These are phyloP conservation scores for Mycena citricolor DNA, from an alignment of 1,284 basidiomycete genomes.

Conservation along the genomic window DNA sequence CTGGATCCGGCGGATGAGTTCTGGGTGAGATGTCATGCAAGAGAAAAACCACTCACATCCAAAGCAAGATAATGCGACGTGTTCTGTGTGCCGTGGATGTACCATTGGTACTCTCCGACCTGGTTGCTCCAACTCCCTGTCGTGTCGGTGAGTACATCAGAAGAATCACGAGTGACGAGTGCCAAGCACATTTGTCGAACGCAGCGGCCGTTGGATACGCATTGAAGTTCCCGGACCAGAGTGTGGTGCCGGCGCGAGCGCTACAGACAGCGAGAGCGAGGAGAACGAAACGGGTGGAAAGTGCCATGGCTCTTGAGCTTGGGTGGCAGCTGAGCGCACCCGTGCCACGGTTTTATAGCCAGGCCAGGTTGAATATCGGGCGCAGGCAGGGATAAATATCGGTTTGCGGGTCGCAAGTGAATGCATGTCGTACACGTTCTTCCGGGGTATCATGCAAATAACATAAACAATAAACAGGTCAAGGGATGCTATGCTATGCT, in stretches of 20 bases:
- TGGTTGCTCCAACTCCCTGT: constrained; percentile 59
- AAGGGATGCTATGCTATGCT: constrained; percentile 2
- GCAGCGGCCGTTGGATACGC: constrained; percentile 43
- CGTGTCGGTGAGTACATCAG: constrained; percentile 4
- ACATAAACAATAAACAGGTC: constrained; percentile 28
- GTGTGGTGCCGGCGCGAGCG: constrained; percentile 45
- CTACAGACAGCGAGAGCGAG: constrained; percentile 34
- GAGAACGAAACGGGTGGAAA: constrained; percentile 28
- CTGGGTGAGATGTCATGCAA: no score
- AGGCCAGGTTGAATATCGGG: no score
- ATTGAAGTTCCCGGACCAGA: constrained; percentile 53
- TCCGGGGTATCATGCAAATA: constrained; percentile 36
- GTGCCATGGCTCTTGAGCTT: constrained; percentile 28
- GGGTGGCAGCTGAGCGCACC: no score
- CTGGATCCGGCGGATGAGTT: no score
- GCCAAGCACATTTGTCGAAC: constrained; percentile 51
- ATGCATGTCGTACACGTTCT: constrained; percentile 28
- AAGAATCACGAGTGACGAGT: not conserved
- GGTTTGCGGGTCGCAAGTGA: no score
- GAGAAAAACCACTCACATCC: no score
- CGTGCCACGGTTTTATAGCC: no score
- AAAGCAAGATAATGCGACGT: constrained; percentile 58
- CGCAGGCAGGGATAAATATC: no score
- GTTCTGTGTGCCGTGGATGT: constrained; percentile 57
- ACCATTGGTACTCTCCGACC: constrained; percentile 63